phyloP scores from a whole-genome alignment of 108 stramenopile genomes.

The Cyclotella cryptica region DNA sequence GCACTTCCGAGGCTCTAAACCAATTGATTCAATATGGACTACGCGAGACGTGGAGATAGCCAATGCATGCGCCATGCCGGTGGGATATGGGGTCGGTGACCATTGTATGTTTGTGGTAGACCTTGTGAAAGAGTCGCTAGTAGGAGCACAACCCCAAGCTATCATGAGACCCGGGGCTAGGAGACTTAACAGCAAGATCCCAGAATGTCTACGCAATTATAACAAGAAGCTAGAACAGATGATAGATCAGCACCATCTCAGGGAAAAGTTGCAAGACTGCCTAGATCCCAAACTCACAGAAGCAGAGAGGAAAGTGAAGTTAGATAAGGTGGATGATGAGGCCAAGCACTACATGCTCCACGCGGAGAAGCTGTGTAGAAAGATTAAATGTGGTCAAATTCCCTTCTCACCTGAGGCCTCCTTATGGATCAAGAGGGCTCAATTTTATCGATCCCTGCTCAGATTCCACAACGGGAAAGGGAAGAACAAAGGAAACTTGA shows the following conservation, averaged over 20 bases:
- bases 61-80: conserved; percentile 6
- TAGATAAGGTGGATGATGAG: too few relatives aligned
- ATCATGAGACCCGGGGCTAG: neutral
- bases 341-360: too few relatives aligned
- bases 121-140: neutral
- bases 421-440: neutral
- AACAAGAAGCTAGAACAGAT: neutral
- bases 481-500: too few relatives aligned
- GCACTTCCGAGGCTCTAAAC: neutral
- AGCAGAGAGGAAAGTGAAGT: too few relatives aligned
- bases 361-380: too few relatives aligned
- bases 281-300: too few relatives aligned
- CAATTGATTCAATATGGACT: conserved; percentile 23
- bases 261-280: too few relatives aligned
- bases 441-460: too few relatives aligned
- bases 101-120: conserved; percentile 23
- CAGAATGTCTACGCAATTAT: neutral
- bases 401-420: conserved; percentile 10
- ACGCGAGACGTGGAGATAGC: conserved; percentile 17
- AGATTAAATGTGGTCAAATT: too few relatives aligned
- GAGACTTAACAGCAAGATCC: conserved; percentile 8
- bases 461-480: too few relatives aligned
- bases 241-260: too few relatives aligned
- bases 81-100: conserved; percentile 18
- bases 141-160: too few relatives aligned